Evolutionary conservation across 2,329 filamentous ascomycete species (phyloP).

Genomic region (Alternaria sp.): DNA sequence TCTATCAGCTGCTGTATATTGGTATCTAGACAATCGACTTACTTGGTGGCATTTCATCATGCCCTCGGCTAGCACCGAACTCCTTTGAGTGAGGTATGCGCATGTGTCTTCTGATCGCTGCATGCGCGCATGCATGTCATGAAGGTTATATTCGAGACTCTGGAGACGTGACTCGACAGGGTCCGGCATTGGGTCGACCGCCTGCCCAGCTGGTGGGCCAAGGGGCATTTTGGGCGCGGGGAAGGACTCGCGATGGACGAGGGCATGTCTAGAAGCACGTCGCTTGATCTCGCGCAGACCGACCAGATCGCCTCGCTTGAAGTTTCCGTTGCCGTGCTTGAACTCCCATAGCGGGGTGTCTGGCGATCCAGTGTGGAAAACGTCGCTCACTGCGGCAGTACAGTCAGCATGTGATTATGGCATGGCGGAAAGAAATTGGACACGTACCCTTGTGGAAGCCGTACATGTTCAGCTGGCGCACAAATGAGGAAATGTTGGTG

Average conservation of each 20-base stretch:
- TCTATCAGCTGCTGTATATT: slow-evolving; percentile 33
- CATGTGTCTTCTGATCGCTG: slow-evolving; percentile 84
- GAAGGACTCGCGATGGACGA: slow-evolving; percentile 92
- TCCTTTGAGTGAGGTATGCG: slow-evolving; percentile 78
- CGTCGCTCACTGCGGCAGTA: slow-evolving; percentile 79
- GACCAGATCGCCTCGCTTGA: slow-evolving; percentile 91
- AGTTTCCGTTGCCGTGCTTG: slow-evolving; percentile 96
- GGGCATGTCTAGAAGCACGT: slow-evolving; percentile 86
- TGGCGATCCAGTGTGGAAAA: slow-evolving; percentile 92
- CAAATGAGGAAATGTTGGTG: slow-evolving; percentile 98
- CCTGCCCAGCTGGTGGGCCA: slow-evolving; percentile 80
- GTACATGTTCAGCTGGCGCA: slow-evolving; percentile 98
- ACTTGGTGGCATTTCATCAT: slow-evolving; percentile 75
- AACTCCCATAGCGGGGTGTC: slow-evolving; percentile 98
- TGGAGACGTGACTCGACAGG: slow-evolving; percentile 76
- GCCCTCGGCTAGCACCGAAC: slow-evolving; percentile 81
- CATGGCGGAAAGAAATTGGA: background rate
- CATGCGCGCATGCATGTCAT: slow-evolving; percentile 77
- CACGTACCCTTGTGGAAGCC: slow-evolving; percentile 93
- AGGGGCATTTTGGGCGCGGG: slow-evolving; percentile 71
- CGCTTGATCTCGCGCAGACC: slow-evolving; percentile 95
- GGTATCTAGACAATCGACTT: slow-evolving; percentile 33
- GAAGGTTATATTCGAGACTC: slow-evolving; percentile 80
- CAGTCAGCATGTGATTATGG: slow-evolving; percentile 4
- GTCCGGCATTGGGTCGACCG: slow-evolving; percentile 82